These are phyloP conservation scores for Hyphodiscus hymeniophilus DNA, from an alignment of 495 filamentous ascomycete genomes.

Conservation along the genomic window DNA sequence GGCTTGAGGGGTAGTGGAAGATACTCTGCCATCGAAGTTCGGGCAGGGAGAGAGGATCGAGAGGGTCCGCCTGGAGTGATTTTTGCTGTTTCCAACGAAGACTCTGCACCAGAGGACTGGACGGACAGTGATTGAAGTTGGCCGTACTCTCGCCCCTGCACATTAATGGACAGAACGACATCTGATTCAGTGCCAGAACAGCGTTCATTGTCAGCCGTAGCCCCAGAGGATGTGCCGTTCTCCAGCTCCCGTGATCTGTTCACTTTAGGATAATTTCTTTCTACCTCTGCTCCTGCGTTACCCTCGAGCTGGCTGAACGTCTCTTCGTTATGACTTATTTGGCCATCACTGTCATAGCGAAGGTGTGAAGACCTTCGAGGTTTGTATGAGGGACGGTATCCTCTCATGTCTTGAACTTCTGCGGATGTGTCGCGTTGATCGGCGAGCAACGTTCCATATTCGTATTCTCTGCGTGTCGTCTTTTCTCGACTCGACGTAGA, in stretches of 20 bases:
- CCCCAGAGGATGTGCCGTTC: slow-evolving; percentile 15
- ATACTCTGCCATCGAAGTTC: slow-evolving; percentile 14
- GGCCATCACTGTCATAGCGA: slow-evolving; percentile 22
- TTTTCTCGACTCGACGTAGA: background rate
- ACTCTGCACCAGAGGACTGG: background rate
- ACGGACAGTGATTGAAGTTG: background rate
- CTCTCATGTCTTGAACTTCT: background rate
- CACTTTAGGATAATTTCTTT: slow-evolving; percentile 21
- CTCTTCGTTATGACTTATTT: slow-evolving; percentile 25
- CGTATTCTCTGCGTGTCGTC: background rate
- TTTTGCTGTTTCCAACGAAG: background rate
- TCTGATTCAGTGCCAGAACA: slow-evolving; percentile 29
- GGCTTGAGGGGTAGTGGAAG: slow-evolving; percentile 12
- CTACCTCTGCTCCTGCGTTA: slow-evolving; percentile 12
- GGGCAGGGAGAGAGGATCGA: slow-evolving; percentile 1
- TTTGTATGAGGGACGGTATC: slow-evolving; percentile 21
- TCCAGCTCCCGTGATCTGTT: slow-evolving; percentile 11
- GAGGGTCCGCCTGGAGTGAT: background rate
- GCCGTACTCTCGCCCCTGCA: background rate
- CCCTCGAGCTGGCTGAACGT: slow-evolving; percentile 29
- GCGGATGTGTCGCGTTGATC: background rate
- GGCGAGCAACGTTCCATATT: background rate
- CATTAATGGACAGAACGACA: slow-evolving; percentile 23
- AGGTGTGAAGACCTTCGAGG: slow-evolving; percentile 29
- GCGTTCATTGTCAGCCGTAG: slow-evolving; percentile 23